These are phyloP conservation scores for Plasmodium ovale DNA, from an alignment of 169 alveolate species.

Conservation along the genomic window DNA sequence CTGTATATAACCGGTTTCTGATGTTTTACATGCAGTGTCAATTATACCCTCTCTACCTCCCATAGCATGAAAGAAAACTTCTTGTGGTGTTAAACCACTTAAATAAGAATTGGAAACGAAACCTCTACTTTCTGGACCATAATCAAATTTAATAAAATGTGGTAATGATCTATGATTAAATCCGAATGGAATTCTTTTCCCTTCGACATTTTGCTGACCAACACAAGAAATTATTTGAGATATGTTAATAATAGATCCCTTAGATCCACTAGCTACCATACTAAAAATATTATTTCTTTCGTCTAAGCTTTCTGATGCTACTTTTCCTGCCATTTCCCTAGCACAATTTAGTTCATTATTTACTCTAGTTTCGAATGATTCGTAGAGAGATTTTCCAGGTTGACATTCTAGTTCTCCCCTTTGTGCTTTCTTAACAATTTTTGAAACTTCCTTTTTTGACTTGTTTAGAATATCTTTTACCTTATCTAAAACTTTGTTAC, in stretches of 20 bases:
- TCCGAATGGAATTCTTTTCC: slow-evolving; percentile 99
- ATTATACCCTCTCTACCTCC: slow-evolving; percentile 99
- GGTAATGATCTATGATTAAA: slow-evolving; percentile 99
- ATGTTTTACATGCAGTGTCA: slow-evolving; percentile 99
- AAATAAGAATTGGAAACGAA: slow-evolving; percentile 98
- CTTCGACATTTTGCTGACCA: slow-evolving; percentile 99
- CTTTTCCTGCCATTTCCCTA: slow-evolving; percentile 92
- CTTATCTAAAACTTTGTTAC: slow-evolving; percentile 90
- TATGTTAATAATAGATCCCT: slow-evolving; percentile 97
- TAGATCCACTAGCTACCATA: slow-evolving; percentile 98
- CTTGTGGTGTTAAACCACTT: slow-evolving; percentile 98
- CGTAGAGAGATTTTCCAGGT: slow-evolving; percentile 98
- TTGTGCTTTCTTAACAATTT: slow-evolving; percentile 93
- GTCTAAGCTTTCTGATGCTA: slow-evolving; percentile 95
- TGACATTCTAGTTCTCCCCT: slow-evolving; percentile 97
- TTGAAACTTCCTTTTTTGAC: slow-evolving; percentile 89
- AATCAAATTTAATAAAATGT: slow-evolving; percentile 99
- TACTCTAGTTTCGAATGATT: slow-evolving; percentile 98
- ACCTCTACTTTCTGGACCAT: slow-evolving; percentile 99
- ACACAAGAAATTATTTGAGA: slow-evolving; percentile 99
- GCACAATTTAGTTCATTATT: slow-evolving; percentile 97
- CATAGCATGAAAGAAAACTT: slow-evolving; percentile 99
- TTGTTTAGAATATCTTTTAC: slow-evolving; percentile 92
- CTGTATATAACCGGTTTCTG: slow-evolving; percentile 99
- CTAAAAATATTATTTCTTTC: slow-evolving; percentile 96